phyloP scores from a whole-genome alignment of 2,329 filamentous ascomycete species.

The Ophiosphaerella herpotricha region DNA sequence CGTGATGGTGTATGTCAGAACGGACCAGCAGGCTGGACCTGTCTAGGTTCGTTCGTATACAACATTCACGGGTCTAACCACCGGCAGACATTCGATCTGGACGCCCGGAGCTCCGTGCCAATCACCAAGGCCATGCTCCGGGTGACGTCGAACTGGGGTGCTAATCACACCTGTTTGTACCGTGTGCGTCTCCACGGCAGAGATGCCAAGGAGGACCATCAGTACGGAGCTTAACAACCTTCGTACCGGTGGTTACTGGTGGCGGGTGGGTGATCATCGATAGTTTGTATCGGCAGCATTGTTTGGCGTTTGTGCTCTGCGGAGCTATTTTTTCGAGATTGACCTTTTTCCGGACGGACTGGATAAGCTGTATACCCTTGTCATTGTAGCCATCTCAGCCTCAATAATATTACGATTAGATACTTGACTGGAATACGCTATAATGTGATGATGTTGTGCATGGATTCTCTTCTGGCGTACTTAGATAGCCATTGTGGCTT shows the following conservation, averaged over 20 bases:
- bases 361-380: slow-evolving; percentile 7
- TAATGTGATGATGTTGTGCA: background rate
- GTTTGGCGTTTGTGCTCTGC: slow-evolving; percentile 5
- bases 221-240: slow-evolving; percentile 25
- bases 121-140: slow-evolving; percentile 46
- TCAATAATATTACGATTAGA: background rate
- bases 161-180: slow-evolving; percentile 53
- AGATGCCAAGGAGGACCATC: slow-evolving; percentile 20
- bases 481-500: no score
- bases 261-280: background rate
- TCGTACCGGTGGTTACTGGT: slow-evolving; percentile 8
- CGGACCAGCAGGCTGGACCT: slow-evolving; percentile 41
- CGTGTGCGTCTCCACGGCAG: slow-evolving; percentile 51
- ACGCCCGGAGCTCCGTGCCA: slow-evolving; percentile 30
- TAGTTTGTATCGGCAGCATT: slow-evolving; percentile 1
- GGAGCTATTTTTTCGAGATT: background rate
- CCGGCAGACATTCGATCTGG: slow-evolving; percentile 49
- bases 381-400: slow-evolving; percentile 4
- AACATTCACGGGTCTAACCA: slow-evolving; percentile 48
- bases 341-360: background rate
- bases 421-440: background rate
- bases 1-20: slow-evolving; percentile 16
- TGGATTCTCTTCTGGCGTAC: background rate
- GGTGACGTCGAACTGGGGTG: slow-evolving; percentile 51
- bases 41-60: slow-evolving; percentile 49